phyloP scores from a whole-genome alignment of 495 filamentous ascomycete species.

The Schizothecium vesticola region DNA sequence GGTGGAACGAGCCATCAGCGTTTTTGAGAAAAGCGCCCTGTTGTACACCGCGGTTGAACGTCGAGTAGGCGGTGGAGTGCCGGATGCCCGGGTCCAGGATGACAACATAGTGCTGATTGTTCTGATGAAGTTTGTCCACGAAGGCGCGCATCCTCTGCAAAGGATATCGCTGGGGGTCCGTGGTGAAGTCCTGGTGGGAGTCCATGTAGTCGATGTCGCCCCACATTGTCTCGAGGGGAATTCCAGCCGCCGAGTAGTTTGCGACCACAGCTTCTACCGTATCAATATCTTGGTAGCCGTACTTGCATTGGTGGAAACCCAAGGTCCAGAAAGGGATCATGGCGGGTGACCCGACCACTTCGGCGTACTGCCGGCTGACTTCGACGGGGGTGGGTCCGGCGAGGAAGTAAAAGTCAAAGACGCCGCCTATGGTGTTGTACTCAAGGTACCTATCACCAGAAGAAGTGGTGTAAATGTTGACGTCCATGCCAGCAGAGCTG shows the following conservation, averaged over 20 bases:
- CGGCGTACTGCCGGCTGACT: conserved; percentile 69
- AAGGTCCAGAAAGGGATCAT: conserved; percentile 87
- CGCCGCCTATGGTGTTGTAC: conserved; percentile 76
- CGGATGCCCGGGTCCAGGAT: conserved; percentile 84
- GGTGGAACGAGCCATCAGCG: conserved; percentile 59
- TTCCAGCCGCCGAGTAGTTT: conserved; percentile 70
- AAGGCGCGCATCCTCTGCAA: conserved; percentile 59
- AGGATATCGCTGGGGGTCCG: conserved; percentile 67
- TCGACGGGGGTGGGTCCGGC: conserved; percentile 67
- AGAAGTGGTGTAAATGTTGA: conserved; percentile 64
- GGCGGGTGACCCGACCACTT: conserved; percentile 60
- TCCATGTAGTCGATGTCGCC: conserved; percentile 85
- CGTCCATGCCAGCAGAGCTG: conserved; percentile 84
- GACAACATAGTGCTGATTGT: conserved; percentile 72
- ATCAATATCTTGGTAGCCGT: conserved; percentile 69
- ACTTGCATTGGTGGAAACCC: conserved; percentile 82
- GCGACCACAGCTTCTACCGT: conserved; percentile 70
- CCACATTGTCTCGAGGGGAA: conserved; percentile 88
- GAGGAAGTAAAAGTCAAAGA: conserved; percentile 83
- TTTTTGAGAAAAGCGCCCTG: conserved; percentile 59
- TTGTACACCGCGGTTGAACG: conserved; percentile 57
- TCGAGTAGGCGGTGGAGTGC: conserved; percentile 53
- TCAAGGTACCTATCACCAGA: conserved; percentile 63
- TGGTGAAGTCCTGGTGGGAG: conserved; percentile 56
- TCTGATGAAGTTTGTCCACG: conserved; percentile 61